Evolutionary conservation across 305 asterid genomes (phyloP).

Genomic region (Stenogyne calaminthoides): DNA sequence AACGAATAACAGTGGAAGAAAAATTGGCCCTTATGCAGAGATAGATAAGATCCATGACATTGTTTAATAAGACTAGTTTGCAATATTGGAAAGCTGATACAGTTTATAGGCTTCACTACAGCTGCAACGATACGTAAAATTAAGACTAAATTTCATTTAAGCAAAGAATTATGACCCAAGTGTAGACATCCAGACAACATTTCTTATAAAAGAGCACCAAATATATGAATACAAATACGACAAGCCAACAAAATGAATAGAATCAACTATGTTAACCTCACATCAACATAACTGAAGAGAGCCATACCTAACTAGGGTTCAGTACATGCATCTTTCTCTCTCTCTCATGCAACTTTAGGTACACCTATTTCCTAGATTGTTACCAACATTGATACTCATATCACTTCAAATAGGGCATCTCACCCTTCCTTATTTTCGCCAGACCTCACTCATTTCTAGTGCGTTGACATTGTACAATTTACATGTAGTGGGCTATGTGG

Average conservation of each 20-base stretch:
- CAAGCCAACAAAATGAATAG: neutral
- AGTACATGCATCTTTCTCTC: neutral
- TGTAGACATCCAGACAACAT: neutral
- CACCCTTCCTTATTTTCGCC: too few species aligned
- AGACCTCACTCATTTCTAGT: neutral
- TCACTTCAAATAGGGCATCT: neutral
- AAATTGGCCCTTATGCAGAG: neutral
- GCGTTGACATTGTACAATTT: neutral
- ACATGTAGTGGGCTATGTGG: neutral
- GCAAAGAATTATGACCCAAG: neutral
- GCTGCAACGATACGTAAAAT: neutral
- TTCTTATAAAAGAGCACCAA: neutral
- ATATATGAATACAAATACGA: neutral
- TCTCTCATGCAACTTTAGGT: neutral
- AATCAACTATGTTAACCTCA: neutral
- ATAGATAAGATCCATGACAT: neutral
- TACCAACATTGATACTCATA: neutral
- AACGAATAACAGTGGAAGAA: neutral
- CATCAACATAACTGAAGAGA: neutral
- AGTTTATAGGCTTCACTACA: neutral
- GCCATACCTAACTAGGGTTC: neutral
- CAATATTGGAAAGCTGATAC: neutral
- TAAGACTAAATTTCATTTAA: neutral
- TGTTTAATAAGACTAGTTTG: neutral
- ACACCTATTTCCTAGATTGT: neutral